A percentile compares a stretch with the other conserved stretches of the same genome.
phyloP scores from a whole-genome alignment of 139 green algal species.

The Medakamo hakoo region DNA sequence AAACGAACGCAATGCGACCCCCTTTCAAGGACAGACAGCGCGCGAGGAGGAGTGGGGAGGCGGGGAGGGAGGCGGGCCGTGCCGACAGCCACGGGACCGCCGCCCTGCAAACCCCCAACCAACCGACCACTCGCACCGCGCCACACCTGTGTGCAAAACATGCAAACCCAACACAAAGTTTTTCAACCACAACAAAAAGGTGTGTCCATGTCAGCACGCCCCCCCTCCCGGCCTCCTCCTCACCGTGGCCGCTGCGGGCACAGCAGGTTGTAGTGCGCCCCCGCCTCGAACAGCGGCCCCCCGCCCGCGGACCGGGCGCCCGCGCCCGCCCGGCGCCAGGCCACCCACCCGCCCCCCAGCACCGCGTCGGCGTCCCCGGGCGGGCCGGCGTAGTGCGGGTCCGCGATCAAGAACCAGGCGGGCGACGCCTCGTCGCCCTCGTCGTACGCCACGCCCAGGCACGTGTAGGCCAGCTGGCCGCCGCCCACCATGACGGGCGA shows the following conservation, averaged over 20 bases:
- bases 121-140: not conserved
- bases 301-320: conserved; percentile 65
- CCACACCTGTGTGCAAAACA: not conserved
- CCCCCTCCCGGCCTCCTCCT: no score
- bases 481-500: conserved; percentile 84
- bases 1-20: no score
- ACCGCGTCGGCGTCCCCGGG: conserved; percentile 17
- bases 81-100: no score
- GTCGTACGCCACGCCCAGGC: conserved; percentile 81
- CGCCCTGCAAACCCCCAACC: not conserved
- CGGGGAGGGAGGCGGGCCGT: no score
- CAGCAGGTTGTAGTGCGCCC: conserved; percentile 95
- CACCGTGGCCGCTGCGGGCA: conserved; percentile 68
- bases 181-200: conserved; percentile 1
- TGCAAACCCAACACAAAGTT: not conserved
- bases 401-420: conserved; percentile 95
- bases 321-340: conserved; percentile 53
- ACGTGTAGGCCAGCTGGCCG: conserved; percentile 89
- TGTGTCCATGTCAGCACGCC: conserved; percentile 21
- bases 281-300: conserved; percentile 64
- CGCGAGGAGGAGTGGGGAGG: not conserved
- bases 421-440: conserved; percentile 67
- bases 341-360: conserved; percentile 69
- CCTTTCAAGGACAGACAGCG: not conserved
- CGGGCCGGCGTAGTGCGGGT: conserved; percentile 85